A percentile compares a stretch with the other conserved stretches of the same genome.
These are phyloP conservation scores for Citrus sp. DNA, from an alignment of 345 rosid genomes.

Conservation along the genomic window DNA sequence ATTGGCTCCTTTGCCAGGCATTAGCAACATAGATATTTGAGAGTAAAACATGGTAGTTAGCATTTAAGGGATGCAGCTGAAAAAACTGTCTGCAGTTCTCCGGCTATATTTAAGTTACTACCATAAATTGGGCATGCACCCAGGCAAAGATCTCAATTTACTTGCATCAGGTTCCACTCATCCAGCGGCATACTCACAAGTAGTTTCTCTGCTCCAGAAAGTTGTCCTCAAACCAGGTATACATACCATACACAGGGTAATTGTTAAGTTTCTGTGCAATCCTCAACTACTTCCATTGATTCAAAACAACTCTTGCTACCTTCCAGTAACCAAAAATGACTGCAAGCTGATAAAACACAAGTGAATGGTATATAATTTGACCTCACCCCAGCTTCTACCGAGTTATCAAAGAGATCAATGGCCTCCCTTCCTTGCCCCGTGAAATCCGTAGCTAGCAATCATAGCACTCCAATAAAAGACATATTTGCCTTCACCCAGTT, in stretches of 20 bases:
- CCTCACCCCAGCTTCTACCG: not conserved
- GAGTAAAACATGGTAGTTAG: not conserved
- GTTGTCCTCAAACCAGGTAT: not conserved
- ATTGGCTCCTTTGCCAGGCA: not conserved
- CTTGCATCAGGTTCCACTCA: not conserved
- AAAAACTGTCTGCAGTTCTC: not conserved
- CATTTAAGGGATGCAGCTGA: not conserved
- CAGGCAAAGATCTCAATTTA: not conserved
- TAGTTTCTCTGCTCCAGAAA: not conserved
- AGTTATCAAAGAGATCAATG: not conserved
- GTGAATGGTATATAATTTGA: not conserved
- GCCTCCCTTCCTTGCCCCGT: slow-evolving; percentile 3
- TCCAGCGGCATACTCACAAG: not conserved
- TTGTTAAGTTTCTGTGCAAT: not conserved
- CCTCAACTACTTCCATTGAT: not conserved
- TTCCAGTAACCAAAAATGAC: not conserved
- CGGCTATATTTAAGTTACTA: too few relatives aligned
- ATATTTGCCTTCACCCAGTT: not conserved
- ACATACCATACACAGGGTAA: not conserved
- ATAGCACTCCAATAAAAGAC: slow-evolving; percentile 3
- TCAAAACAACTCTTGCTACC: not conserved
- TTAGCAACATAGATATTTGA: slow-evolving; percentile 2
- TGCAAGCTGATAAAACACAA: not conserved
- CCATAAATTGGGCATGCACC: not conserved
- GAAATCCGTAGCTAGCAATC: not conserved